phyloP scores from a whole-genome alignment of 2,329 filamentous ascomycete genomes.

The Intubia oerlemansii region DNA sequence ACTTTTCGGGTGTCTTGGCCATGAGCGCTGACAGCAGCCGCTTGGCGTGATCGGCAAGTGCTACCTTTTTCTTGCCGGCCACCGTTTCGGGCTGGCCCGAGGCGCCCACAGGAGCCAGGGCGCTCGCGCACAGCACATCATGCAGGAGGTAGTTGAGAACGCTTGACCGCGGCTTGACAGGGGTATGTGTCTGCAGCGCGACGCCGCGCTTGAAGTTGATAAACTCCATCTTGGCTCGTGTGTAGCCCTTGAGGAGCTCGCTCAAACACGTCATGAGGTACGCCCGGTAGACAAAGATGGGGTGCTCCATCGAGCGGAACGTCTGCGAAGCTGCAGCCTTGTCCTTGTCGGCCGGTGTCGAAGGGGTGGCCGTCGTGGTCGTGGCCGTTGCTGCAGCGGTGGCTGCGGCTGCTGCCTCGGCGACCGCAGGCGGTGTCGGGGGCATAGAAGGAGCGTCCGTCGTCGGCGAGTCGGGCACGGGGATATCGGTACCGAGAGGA shows the following conservation, averaged over 20 bases:
- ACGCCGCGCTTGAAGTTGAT: slow-evolving; percentile 96
- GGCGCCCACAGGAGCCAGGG: slow-evolving; percentile 28
- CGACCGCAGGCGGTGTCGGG: not conserved
- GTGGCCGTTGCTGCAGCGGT: not conserved
- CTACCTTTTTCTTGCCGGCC: slow-evolving; percentile 60
- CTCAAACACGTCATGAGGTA: slow-evolving; percentile 84
- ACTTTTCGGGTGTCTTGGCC: slow-evolving; percentile 64
- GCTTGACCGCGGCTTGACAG: slow-evolving; percentile 81
- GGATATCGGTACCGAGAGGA: slow-evolving; percentile 5
- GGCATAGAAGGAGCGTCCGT: not conserved
- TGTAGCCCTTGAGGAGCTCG: slow-evolving; percentile 81
- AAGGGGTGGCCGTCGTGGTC: too few relatives aligned
- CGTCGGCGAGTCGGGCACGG: not conserved
- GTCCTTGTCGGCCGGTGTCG: too few relatives aligned
- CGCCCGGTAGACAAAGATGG: slow-evolving; percentile 90
- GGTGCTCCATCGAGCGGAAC: slow-evolving; percentile 85
- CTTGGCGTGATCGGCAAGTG: slow-evolving; percentile 71
- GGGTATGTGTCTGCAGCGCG: slow-evolving; percentile 62
- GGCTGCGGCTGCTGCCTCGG: not conserved
- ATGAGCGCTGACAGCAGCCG: slow-evolving; percentile 73
- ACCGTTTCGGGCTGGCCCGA: slow-evolving; percentile 36
- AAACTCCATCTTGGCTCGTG: slow-evolving; percentile 89
- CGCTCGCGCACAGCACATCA: slow-evolving; percentile 42
- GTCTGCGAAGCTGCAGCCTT: slow-evolving; percentile 40
- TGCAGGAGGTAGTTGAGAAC: slow-evolving; percentile 87